These are phyloP conservation scores for Draba incana DNA, from an alignment of 345 rosid species.

Conservation along the genomic window DNA sequence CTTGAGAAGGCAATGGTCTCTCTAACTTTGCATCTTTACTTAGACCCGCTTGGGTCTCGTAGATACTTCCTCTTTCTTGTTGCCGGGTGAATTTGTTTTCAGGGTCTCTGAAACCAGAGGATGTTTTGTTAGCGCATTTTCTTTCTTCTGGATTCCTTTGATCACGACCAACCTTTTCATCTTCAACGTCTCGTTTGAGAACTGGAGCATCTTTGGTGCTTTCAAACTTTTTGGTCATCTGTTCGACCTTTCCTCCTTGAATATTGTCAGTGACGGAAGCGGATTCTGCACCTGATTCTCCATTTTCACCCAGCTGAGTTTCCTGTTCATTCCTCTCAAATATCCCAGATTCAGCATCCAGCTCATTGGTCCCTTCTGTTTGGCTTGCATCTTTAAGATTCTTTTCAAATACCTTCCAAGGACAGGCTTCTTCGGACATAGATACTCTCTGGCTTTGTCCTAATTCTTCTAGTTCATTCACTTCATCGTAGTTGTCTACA, in stretches of 20 bases:
- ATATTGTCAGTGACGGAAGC: conserved; percentile 15
- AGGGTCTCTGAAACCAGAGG: conserved; percentile 41
- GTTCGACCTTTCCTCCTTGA: conserved; percentile 36
- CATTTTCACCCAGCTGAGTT: conserved; percentile 23
- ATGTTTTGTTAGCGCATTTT: conserved; percentile 29
- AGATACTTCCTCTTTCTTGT: conserved; percentile 38
- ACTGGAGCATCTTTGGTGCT: conserved; percentile 38
- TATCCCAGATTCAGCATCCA: conserved; percentile 30
- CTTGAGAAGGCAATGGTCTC: conserved; percentile 46
- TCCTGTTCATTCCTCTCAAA: conserved; percentile 40
- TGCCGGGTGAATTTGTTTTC: conserved; percentile 44
- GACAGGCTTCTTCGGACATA: conserved; percentile 38
- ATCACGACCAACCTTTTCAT: conserved; percentile 30
- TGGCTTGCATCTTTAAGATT: conserved; percentile 45
- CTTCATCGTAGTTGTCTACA: conserved; percentile 14
- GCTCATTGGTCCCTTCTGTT: conserved; percentile 44
- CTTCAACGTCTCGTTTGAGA: conserved; percentile 40
- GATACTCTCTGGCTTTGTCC: conserved; percentile 37
- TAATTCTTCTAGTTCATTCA: conserved; percentile 39
- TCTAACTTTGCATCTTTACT: conserved; percentile 48
- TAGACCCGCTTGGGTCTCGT: conserved; percentile 34
- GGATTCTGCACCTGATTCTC: conserved; percentile 36
- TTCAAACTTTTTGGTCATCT: conserved; percentile 37
- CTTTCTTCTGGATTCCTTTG: conserved; percentile 43
- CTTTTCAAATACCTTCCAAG: conserved; percentile 47